A percentile compares a stretch with the other conserved stretches of the same genome.
phyloP scores from a whole-genome alignment of 1,139 yeast genomes.

The Keqinozyma sinolaborantium region DNA sequence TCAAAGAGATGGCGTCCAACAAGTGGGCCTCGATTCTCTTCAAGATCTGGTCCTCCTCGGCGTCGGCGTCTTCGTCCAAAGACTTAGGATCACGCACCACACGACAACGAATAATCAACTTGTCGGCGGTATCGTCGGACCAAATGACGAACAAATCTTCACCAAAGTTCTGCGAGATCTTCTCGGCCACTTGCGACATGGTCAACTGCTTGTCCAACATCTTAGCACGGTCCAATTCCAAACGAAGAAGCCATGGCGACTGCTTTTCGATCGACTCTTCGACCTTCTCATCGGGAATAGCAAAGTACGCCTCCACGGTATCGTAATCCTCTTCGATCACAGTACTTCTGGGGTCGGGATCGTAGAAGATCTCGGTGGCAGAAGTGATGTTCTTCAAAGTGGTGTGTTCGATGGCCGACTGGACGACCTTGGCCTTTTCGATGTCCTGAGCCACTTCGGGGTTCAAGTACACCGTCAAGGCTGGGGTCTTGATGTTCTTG shows the following conservation, averaged over 20 bases:
- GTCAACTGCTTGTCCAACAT: slow-evolving; percentile 97
- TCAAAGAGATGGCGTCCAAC: slow-evolving; percentile 89
- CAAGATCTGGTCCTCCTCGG: slow-evolving; percentile 95
- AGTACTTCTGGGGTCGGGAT: slow-evolving; percentile 96
- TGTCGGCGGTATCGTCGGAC: slow-evolving; percentile 99
- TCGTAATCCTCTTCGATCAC: slow-evolving; percentile 96
- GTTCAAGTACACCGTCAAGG: slow-evolving; percentile 84
- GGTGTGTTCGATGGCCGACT: slow-evolving; percentile 96
- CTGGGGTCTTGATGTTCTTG: slow-evolving; percentile 97
- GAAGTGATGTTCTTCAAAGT: slow-evolving; percentile 92
- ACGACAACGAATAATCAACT: slow-evolving; percentile 95
- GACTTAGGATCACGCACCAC: slow-evolving; percentile 96
- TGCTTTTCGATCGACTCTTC: slow-evolving; percentile 91
- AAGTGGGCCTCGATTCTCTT: slow-evolving; percentile 94
- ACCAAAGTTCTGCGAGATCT: slow-evolving; percentile 88
- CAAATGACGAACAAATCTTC: slow-evolving; percentile 96
- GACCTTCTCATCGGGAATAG: slow-evolving; percentile 96
- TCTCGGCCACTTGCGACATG: slow-evolving; percentile 98
- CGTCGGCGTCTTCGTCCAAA: slow-evolving; percentile 88
- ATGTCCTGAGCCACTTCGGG: slow-evolving; percentile 82
- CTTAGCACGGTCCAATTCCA: slow-evolving; percentile 96
- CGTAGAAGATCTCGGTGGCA: slow-evolving; percentile 96
- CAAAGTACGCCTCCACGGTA: slow-evolving; percentile 94
- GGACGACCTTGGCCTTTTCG: slow-evolving; percentile 90
- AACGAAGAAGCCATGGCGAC: slow-evolving; percentile 96